These are phyloP conservation scores for Naumovozyma dairenensis DNA, from an alignment of 805 yeast species.

Conservation along the genomic window DNA sequence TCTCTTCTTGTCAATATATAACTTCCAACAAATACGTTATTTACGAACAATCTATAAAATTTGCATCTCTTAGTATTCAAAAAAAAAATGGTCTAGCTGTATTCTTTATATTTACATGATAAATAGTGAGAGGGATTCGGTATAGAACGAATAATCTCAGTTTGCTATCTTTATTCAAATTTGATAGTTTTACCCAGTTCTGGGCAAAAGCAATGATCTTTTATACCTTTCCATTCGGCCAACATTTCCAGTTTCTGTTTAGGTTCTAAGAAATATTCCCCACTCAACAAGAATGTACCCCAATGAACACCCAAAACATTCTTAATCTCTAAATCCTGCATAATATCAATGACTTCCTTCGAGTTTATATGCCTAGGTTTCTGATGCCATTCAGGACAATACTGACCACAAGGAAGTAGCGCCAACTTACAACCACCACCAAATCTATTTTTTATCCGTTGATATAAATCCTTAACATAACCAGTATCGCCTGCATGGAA, in stretches of 20 bases:
- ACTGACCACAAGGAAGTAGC: constrained; percentile 87
- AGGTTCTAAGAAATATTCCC: constrained; percentile 84
- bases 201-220: constrained; percentile 45
- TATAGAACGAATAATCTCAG: too few relatives aligned
- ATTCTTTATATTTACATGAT: too few relatives aligned
- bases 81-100: too few relatives aligned
- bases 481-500: constrained; percentile 97
- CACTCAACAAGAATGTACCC: constrained; percentile 89
- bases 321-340: constrained; percentile 49
- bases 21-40: too few relatives aligned
- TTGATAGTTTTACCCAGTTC: constrained; percentile 65
- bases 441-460: constrained; percentile 49
- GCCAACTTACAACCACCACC: constrained; percentile 56
- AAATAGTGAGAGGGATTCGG: too few relatives aligned
- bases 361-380: constrained; percentile 83
- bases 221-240: constrained; percentile 32
- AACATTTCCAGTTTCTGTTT: constrained; percentile 44
- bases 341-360: constrained; percentile 59
- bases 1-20: not conserved
- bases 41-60: too few relatives aligned
- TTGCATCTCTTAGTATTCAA: too few relatives aligned
- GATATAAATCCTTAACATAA: constrained; percentile 63
- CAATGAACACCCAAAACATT: constrained; percentile 84
- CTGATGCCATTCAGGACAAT: constrained; percentile 92
- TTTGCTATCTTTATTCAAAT: constrained; percentile 23